phyloP scores from a whole-genome alignment of 208 protist species.

The Leptomonas pyrrhocoris region DNA sequence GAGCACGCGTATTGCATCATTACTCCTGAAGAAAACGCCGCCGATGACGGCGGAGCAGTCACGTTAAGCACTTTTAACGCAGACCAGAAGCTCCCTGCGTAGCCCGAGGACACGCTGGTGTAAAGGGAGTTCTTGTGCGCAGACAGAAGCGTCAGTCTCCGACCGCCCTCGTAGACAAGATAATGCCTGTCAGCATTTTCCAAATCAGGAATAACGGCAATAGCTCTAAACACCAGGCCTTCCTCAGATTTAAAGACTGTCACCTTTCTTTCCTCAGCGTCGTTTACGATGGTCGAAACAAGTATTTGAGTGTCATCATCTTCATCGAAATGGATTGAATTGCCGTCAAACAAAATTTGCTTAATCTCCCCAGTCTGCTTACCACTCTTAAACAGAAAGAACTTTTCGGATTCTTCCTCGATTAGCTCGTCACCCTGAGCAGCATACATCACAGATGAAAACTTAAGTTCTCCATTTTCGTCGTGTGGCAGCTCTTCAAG shows the following conservation, averaged over 20 bases:
- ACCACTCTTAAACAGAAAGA: slow-evolving; percentile 30
- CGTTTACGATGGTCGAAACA: slow-evolving; percentile 41
- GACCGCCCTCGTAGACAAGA: slow-evolving; percentile 20
- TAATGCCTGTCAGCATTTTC: slow-evolving; percentile 23
- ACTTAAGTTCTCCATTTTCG: slow-evolving; percentile 25
- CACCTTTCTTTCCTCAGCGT: slow-evolving; percentile 25
- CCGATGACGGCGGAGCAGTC: slow-evolving; percentile 34
- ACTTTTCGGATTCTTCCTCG: slow-evolving; percentile 16
- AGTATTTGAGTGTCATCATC: slow-evolving; percentile 49
- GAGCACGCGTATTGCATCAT: slow-evolving; percentile 39
- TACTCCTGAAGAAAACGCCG: slow-evolving; percentile 35
- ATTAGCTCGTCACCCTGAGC: slow-evolving; percentile 1
- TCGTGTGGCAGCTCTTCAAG: slow-evolving; percentile 21
- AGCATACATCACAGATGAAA: slow-evolving; percentile 14
- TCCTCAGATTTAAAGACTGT: slow-evolving; percentile 40
- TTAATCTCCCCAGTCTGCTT: slow-evolving; percentile 24
- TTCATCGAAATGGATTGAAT: slow-evolving; percentile 42
- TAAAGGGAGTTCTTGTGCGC: slow-evolving; percentile 18
- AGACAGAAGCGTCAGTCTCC: slow-evolving; percentile 24
- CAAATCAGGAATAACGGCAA: slow-evolving; percentile 16
- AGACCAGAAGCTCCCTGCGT: slow-evolving; percentile 52
- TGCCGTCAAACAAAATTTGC: slow-evolving; percentile 53
- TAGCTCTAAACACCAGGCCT: slow-evolving; percentile 34
- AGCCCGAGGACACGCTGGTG: slow-evolving; percentile 38
- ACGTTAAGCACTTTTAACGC: slow-evolving; percentile 37